Conservation (phyloP, 2,329 filamentous ascomycete species). For the Phialophora verrucosa region DNA sequence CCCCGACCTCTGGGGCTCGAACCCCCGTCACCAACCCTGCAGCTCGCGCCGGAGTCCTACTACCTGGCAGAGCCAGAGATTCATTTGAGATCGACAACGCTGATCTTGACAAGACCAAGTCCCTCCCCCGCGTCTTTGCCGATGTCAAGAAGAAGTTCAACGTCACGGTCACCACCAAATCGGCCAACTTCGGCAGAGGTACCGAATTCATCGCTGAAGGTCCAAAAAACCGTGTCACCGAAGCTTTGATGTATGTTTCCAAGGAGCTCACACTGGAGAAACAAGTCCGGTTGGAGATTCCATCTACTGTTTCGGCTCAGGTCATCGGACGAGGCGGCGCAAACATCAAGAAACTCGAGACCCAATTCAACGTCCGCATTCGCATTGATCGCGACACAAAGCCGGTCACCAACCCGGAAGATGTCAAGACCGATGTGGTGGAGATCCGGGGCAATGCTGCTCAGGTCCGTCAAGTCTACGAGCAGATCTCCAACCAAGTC, state of each 20-base stretch:
- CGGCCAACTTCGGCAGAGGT: conserved; percentile 71
- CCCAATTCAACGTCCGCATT: conserved; percentile 86
- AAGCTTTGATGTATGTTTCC: conserved; percentile 87
- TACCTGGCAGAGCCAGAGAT: conserved; percentile 84
- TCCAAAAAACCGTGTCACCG: conserved; percentile 79
- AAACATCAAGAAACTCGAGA: conserved; percentile 87
- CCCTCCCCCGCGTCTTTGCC: conserved; percentile 84
- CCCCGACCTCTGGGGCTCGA: conserved; percentile 65
- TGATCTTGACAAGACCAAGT: conserved; percentile 75
- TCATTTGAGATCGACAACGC: conserved; percentile 74
- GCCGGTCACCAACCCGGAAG: conserved; percentile 73
- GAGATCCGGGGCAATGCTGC: conserved; percentile 89
- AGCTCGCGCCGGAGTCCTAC: conserved; percentile 42
- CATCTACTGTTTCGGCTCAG: conserved; percentile 79
- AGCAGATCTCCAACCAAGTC: conserved; percentile 85
- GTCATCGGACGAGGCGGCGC: conserved; percentile 93
- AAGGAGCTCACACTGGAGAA: conserved; percentile 84
- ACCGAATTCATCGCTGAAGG: conserved; percentile 85
- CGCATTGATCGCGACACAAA: conserved; percentile 73
- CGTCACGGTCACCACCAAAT: conserved; percentile 76
- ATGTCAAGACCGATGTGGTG: conserved; percentile 79
- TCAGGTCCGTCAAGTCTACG: conserved; percentile 80
- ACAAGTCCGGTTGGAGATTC: conserved; percentile 77
- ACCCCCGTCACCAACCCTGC: conserved; percentile 53
- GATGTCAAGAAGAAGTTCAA: conserved; percentile 93